phyloP scores from a whole-genome alignment of 192 early-diverging fungal species.

The Cetraspora pellucida region DNA sequence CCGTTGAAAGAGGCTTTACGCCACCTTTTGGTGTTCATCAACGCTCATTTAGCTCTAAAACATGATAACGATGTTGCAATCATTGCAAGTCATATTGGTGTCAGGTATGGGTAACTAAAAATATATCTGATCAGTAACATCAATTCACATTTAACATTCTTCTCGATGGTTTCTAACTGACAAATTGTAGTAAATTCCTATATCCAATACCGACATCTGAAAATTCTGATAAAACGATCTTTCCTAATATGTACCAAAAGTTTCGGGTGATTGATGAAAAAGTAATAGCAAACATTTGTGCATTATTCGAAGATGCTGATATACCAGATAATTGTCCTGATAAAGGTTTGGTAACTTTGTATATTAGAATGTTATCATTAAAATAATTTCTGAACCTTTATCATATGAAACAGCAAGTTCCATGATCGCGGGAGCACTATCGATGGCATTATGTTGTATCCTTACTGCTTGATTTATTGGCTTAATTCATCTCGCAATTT shows the following conservation, averaged over 20 bases:
- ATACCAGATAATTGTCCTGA: conserved; percentile 28
- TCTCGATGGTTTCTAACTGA: not conserved
- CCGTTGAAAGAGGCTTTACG: conserved; percentile 71
- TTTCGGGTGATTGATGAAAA: conserved; percentile 58
- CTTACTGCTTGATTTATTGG: not conserved
- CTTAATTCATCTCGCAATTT: not conserved
- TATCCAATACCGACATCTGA: conserved; percentile 50
- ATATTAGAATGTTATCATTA: not conserved
- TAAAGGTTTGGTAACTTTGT: conserved; percentile 31
- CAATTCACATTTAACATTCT: not conserved
- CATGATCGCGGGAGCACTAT: conserved; percentile 62
- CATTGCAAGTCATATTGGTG: conserved; percentile 70
- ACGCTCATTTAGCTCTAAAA: conserved; percentile 89
- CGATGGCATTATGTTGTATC: conserved; percentile 64
- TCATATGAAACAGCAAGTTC: conserved; percentile 41
- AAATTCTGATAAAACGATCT: conserved; percentile 39
- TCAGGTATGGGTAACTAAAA: conserved; percentile 45
- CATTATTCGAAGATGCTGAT: conserved; percentile 40
- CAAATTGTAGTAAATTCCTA: conserved; percentile 59
- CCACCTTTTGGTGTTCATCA: conserved; percentile 85
- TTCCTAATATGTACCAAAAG: conserved; percentile 61
- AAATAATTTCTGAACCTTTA: not conserved
- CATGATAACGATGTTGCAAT: conserved; percentile 88
- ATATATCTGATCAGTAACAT: not conserved
- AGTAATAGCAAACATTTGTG: conserved; percentile 46